Evolutionary conservation across 1,284 basidiomycete genomes (phyloP).

Genomic region (Nidula niveotomentosa): DNA sequence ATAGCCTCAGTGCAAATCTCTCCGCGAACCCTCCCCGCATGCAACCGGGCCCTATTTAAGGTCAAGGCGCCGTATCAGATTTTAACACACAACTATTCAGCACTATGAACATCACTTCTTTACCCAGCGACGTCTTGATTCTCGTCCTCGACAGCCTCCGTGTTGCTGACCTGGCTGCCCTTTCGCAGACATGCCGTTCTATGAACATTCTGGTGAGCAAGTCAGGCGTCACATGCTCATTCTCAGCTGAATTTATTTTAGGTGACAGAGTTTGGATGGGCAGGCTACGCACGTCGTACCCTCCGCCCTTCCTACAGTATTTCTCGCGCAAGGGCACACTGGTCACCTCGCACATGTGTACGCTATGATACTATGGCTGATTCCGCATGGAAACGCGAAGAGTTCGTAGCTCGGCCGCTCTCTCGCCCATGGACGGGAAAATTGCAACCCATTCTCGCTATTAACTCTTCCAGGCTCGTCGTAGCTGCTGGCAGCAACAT

Average conservation of each 20-base stretch:
- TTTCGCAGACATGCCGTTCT: constrained; percentile 45
- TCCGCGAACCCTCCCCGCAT: no score
- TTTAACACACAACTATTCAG: neutral
- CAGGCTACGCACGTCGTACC: constrained; percentile 44
- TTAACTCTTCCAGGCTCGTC: constrained; percentile 55
- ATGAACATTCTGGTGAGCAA: constrained; percentile 48
- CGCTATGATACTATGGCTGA: constrained; percentile 58
- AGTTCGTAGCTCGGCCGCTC: constrained; percentile 68
- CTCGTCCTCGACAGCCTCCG: constrained; percentile 48
- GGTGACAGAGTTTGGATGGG: constrained; percentile 66
- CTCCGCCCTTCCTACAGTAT: constrained; percentile 56
- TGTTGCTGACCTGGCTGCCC: constrained; percentile 40
- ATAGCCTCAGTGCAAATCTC: no score
- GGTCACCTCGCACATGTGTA: constrained; percentile 46
- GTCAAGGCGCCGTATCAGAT: no score
- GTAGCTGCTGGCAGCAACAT: constrained; percentile 63
- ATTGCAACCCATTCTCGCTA: constrained; percentile 58
- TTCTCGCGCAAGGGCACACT: constrained; percentile 38
- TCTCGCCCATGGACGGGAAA: constrained; percentile 62
- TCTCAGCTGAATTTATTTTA: constrained; percentile 18
- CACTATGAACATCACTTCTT: constrained; percentile 20
- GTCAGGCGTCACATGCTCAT: no score
- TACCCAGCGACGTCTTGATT: constrained; percentile 62
- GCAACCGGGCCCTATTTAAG: no score
- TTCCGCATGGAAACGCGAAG: constrained; percentile 46